Conservation (phyloP, 176 grass and related monocot genomes). For the Echinochloa phyllopogon region DNA sequence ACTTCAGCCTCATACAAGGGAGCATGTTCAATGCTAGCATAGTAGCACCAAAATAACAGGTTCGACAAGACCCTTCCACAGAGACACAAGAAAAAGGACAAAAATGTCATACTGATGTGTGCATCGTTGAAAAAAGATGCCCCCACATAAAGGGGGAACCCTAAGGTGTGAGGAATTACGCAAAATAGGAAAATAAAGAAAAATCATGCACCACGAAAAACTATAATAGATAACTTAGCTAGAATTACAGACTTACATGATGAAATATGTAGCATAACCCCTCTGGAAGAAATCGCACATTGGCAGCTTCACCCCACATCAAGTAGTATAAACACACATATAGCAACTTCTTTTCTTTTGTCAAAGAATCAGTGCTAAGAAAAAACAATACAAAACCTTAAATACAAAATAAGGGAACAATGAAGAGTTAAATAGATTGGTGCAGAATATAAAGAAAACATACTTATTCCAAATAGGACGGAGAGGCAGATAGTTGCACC, state of each 20-base stretch:
- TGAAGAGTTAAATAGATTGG: constrained; percentile 13
- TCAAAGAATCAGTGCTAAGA: constrained; percentile 65
- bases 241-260: constrained; percentile 73
- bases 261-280: constrained; percentile 97
- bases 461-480: constrained; percentile 80
- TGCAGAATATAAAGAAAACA: constrained; percentile 31
- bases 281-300: constrained; percentile 89
- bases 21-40: neutral
- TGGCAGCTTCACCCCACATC: constrained; percentile 98
- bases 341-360: constrained; percentile 90
- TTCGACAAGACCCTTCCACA: neutral
- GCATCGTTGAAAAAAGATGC: neutral
- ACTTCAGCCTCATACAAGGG: neutral
- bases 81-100: neutral
- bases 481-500: constrained; percentile 85
- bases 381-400: constrained; percentile 40
- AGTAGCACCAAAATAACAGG: neutral
- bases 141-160: neutral
- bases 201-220: constrained; percentile 25
- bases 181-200: constrained; percentile 28
- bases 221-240: neutral
- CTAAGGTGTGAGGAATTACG: neutral
- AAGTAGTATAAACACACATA: constrained; percentile 92
- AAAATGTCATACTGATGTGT: constrained; percentile 4
- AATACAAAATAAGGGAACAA: constrained; percentile 32